Evolutionary conservation across 2,329 filamentous ascomycete genomes (phyloP), one percentile per base, ranked within the genome.

Genomic region (Elsinoe batatas): DNA sequence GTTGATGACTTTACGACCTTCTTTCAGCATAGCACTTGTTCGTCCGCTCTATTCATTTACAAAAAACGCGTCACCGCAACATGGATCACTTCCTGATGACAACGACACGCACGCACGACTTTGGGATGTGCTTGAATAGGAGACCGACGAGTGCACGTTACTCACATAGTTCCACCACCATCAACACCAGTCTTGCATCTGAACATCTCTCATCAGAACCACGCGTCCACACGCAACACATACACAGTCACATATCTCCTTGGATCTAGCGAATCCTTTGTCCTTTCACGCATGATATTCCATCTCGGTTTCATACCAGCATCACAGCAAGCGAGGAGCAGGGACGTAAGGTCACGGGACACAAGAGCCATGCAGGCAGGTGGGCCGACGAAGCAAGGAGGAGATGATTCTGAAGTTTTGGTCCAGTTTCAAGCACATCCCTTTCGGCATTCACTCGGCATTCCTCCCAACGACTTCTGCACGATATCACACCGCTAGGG

Each of bases 281-380:
- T 30, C 44, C 44, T 13, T 30, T 33, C 26, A n/a, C 3, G 26
- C 10, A 5, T 37, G 17, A 11, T 32, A 50, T 50, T 35, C 13
- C 32, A 35, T 57, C 35, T 53, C 53, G 50, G 37, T 40, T 54
- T 42, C 30, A 54, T 55, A 55, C 26, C 40, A 40, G 56, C 56
- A 57, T 35, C 32, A 38, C 15, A 38, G 33, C 47, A 38, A 51
- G 47, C 47, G 33, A 38, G 44, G 44, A 49, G 47, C 47, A 51
- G 38, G 47, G 32, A 38, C 17, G 2, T 6, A 49, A 20, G 35
- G 35, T 37, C 33, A 51, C 5, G 32, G 47, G 32, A 35, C 26
- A 37, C n/a, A 15, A 51, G 17, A 3, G 30, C 13, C 32, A 36
- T 51, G 32, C 33, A 38, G 20, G 5, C 32, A 35, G 20, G 10